Conservation (phyloP, 768 basidiomycete genomes). For the Leccinum rimulosum region DNA sequence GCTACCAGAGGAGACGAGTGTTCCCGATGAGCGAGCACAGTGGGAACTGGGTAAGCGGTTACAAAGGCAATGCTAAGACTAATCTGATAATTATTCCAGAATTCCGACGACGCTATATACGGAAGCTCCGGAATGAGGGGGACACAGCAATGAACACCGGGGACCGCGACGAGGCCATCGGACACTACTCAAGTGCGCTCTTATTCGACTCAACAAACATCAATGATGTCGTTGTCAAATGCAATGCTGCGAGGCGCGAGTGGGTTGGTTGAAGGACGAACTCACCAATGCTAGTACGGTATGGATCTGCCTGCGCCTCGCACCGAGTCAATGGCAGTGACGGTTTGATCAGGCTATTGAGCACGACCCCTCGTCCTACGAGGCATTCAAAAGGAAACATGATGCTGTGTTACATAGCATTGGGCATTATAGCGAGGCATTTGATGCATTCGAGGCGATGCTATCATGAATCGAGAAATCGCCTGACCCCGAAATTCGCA, state of each 20-base stretch:
- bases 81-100: neutral
- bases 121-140: neutral
- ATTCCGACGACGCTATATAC: neutral
- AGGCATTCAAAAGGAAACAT: conserved; percentile 6
- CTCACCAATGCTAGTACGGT: conserved; percentile 4
- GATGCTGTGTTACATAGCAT: neutral
- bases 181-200: neutral
- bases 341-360: neutral
- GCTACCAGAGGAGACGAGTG: no score
- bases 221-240: neutral
- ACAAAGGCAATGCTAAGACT: no score
- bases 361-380: neutral
- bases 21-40: no score
- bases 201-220: neutral
- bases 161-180: neutral
- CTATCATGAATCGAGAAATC: neutral
- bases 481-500: no score
- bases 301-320: neutral
- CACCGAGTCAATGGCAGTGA: no score
- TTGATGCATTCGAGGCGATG: neutral
- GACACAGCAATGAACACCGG: neutral
- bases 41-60: no score
- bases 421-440: neutral
- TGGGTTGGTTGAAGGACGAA: neutral
- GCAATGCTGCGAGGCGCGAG: conserved; percentile 1